A percentile compares a stretch with the other conserved stretches of the same genome.
Conservation (phyloP, 495 filamentous ascomycete species). For the Penicillium cataractarum region DNA sequence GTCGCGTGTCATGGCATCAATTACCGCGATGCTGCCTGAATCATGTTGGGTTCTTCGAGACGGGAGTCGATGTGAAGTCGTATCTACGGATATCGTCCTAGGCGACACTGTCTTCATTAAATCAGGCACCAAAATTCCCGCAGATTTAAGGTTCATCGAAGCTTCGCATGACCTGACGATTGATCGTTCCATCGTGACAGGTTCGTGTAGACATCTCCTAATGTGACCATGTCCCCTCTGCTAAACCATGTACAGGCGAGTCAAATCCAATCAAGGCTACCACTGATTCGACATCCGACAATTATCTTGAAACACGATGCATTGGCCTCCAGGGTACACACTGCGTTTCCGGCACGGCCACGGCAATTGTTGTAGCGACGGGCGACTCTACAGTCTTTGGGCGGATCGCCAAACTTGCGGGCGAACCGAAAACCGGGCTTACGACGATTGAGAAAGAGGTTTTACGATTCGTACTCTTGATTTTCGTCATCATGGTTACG, state of each 20-base stretch:
- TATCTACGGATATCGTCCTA: slow-evolving; percentile 61
- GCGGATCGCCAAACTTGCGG: slow-evolving; percentile 65
- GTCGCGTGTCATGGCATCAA: slow-evolving; percentile 64
- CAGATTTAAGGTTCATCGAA: slow-evolving; percentile 68
- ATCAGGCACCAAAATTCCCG: slow-evolving; percentile 67
- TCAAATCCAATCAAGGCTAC: slow-evolving; percentile 59
- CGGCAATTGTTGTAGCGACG: slow-evolving; percentile 61
- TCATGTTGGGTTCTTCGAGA: slow-evolving; percentile 60
- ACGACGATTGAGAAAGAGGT: slow-evolving; percentile 68
- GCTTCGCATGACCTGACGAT: slow-evolving; percentile 65
- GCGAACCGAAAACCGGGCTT: slow-evolving; percentile 56
- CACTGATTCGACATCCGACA: slow-evolving; percentile 61
- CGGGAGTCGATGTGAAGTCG: slow-evolving; percentile 44
- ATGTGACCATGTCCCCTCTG: neutral
- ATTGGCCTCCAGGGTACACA: slow-evolving; percentile 71
- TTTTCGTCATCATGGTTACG: slow-evolving; percentile 56
- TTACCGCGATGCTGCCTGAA: slow-evolving; percentile 69
- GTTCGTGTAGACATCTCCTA: slow-evolving; percentile 25
- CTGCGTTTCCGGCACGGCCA: slow-evolving; percentile 60
- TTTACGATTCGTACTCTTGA: slow-evolving; percentile 64
- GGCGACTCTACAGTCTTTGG: slow-evolving; percentile 66
- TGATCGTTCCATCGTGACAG: slow-evolving; percentile 70
- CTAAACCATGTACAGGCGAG: slow-evolving; percentile 50
- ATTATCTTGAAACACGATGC: slow-evolving; percentile 73
- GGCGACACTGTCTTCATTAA: slow-evolving; percentile 67